These are phyloP conservation scores for Bonia amplexicaulis DNA, from an alignment of 176 grass and related monocot species.

Conservation along the genomic window DNA sequence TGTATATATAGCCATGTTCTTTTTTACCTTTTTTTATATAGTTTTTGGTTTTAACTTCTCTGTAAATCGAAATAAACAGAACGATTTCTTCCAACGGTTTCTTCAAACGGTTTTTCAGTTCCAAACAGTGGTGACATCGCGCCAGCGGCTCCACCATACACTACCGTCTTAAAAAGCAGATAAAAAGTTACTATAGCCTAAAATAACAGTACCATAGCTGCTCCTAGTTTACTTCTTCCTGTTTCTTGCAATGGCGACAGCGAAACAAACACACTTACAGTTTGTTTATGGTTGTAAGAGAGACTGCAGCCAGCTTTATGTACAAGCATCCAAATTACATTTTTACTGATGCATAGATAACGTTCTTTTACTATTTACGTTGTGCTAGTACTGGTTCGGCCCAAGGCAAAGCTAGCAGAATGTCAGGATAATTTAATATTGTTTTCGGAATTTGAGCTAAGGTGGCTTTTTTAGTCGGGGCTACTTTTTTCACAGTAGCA, in stretches of 20 bases:
- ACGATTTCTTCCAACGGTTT: accelerated
- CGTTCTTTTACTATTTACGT: neutral
- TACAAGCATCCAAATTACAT: slow-evolving; percentile 35
- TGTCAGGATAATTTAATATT: neutral
- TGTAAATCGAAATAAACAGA: too few relatives aligned
- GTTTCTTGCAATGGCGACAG: slow-evolving; percentile 1
- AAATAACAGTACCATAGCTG: too few relatives aligned
- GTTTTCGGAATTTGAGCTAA: neutral
- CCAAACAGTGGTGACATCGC: too few relatives aligned
- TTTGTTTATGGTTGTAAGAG: neutral
- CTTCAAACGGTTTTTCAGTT: too few relatives aligned
- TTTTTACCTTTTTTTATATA: too few relatives aligned
- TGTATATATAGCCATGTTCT: too few relatives aligned
- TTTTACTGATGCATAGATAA: neutral
- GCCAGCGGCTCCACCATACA: accelerated
- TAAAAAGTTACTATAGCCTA: too few relatives aligned
- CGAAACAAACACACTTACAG: neutral
- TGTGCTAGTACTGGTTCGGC: neutral
- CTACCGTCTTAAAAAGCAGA: accelerated
- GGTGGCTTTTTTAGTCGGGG: too few relatives aligned
- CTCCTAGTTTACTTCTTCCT: neutral
- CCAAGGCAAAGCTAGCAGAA: neutral
- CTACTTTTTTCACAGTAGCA: too few relatives aligned
- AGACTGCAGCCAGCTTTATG: slow-evolving; percentile 36
- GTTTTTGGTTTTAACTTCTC: too few relatives aligned